phyloP scores from a whole-genome alignment of 1,139 yeast species.

The Hemisphaericaspora xylofermentans region DNA sequence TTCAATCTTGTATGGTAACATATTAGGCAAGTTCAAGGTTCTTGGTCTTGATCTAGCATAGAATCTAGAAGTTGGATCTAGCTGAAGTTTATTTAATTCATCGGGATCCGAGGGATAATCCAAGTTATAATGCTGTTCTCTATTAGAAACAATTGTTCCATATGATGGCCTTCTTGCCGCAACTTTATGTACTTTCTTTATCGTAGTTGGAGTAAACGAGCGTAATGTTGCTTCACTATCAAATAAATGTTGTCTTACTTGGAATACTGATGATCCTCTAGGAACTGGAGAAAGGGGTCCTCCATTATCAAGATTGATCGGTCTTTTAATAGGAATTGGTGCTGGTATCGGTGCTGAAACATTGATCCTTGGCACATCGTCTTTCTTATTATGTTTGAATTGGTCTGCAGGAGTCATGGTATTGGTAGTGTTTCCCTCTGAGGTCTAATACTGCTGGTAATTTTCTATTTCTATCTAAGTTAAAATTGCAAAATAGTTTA shows the following conservation, averaged over 20 bases:
- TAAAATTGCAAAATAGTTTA: too few species aligned
- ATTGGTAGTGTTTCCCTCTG: neutral
- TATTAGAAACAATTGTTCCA: conserved; percentile 30
- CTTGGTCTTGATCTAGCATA: conserved; percentile 53
- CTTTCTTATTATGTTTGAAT: conserved; percentile 4
- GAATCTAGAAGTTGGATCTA: conserved; percentile 56
- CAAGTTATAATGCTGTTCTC: conserved; percentile 52
- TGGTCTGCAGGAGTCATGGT: conserved; percentile 9
- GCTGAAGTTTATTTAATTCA: conserved; percentile 36
- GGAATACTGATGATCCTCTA: conserved; percentile 16
- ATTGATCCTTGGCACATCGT: conserved; percentile 4
- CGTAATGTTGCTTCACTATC: conserved; percentile 12
- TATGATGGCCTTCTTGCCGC: conserved; percentile 36
- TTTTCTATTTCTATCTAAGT: too few species aligned
- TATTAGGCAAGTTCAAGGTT: conserved; percentile 56
- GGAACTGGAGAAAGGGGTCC: conserved; percentile 7
- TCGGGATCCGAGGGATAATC: conserved; percentile 57
- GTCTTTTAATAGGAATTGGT: conserved; percentile 21
- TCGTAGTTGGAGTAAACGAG: conserved; percentile 30
- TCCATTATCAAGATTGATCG: neutral
- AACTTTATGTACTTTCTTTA: conserved; percentile 16
- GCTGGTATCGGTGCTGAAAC: conserved; percentile 27
- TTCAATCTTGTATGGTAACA: conserved; percentile 79
- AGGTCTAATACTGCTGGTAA: too few species aligned
- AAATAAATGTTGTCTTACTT: conserved; percentile 9